A percentile compares a stretch with the other conserved stretches of the same genome.
Conservation (phyloP, 768 basidiomycete species). For the Macrolepiota dolichaula region DNA sequence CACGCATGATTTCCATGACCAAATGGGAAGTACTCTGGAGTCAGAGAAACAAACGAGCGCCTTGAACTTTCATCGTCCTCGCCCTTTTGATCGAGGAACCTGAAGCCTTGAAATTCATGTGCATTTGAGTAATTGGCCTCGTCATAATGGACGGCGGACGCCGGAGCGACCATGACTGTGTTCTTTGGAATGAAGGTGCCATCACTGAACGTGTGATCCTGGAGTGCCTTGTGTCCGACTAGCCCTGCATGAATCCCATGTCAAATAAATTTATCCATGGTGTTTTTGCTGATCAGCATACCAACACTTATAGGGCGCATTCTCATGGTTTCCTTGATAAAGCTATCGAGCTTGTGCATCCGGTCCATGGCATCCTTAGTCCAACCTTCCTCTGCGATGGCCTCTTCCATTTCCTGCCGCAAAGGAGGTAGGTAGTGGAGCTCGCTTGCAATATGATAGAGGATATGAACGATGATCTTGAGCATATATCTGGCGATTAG, state of each 20-base stretch:
- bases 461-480: conserved; percentile 12
- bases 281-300: background rate
- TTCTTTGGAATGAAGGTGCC: conserved; percentile 38
- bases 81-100: conserved; percentile 29
- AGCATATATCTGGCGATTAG: background rate
- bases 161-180: conserved; percentile 27
- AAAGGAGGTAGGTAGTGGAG: conserved; percentile 30
- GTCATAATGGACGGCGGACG: conserved; percentile 27
- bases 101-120: conserved; percentile 36
- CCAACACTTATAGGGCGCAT: conserved; percentile 9
- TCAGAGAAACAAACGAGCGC: conserved; percentile 19
- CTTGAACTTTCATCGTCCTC: conserved; percentile 19
- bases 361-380: conserved; percentile 11
- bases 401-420: conserved; percentile 40
- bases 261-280: background rate
- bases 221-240: conserved; percentile 28
- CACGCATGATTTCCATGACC: conserved; percentile 33
- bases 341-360: conserved; percentile 12
- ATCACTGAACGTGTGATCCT: conserved; percentile 41
- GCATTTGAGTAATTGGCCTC: conserved; percentile 28
- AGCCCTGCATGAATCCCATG: conserved; percentile 9
- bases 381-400: conserved; percentile 34
- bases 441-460: conserved; percentile 33
- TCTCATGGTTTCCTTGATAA: conserved; percentile 16
- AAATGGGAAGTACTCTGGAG: conserved; percentile 27